Evolutionary conservation across 2,329 filamentous ascomycete genomes (phyloP), one percentile per base, ranked within the genome.

Genomic region (Cordyceps fumosorosea): DNA sequence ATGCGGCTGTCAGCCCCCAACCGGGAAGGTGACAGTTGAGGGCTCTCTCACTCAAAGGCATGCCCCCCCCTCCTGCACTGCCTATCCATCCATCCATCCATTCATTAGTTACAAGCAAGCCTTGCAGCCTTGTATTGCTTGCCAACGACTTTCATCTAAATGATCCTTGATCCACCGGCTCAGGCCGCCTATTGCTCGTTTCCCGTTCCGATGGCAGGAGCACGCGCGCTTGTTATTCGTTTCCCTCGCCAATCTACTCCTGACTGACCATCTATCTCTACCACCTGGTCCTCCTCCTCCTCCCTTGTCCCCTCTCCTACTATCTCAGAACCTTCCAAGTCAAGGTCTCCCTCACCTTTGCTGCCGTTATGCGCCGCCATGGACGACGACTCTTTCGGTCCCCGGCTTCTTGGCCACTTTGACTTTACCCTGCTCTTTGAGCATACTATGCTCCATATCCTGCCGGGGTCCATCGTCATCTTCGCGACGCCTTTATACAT

Each of bases 381-480:
- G 57, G 57, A 60, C 45, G 47, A 53, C 34, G 7, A 10, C 55
- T 45, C 47, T 2, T 62, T 62, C 14, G 60, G 60, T 8, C 60
- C 60, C 6, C 54, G 53, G 8, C 54, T 62, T 24, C 12, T 56
- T 2, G 54, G 54, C 37, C 54, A 45, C 20, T 62, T 62, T 24
- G 60, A 62, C 22, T 58, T 62, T 16, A 62, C 60, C 0, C 42
- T 57, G 6, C 54, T 52, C 1, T 62, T 62, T 18, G 60, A 62
- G 60, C 55, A 62, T 42, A 45, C 47, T 3, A 62, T 62, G 10
- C 34, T 62, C 11, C 5, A 48, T 20, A 54, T 62, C 16, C 5
- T 48, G 7, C 60, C 60, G 1, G 22, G 47, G 4, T 44, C 47
- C 1, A n/a, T 62, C 20, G 1, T 72, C 0, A 53, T 65, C 24